These are phyloP conservation scores for Nymphaea colorata DNA, from an alignment of 164 flowering plant species.

Conservation along the genomic window DNA sequence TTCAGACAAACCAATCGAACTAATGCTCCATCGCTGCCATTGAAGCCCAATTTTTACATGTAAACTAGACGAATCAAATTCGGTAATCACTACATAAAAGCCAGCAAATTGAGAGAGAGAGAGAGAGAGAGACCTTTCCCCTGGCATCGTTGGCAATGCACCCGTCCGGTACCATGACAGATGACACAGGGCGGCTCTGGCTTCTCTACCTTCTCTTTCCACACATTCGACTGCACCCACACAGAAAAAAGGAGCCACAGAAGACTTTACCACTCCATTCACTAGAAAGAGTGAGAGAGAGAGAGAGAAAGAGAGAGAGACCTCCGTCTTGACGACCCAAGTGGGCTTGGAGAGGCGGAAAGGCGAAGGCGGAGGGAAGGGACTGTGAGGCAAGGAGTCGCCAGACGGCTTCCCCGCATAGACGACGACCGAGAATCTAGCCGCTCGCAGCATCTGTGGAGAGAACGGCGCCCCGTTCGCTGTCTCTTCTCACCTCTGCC, in stretches of 20 bases:
- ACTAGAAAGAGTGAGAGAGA: background rate
- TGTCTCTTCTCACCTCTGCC: no score
- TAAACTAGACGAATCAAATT: no score
- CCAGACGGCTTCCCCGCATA: background rate
- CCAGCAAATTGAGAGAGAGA: slow-evolving; percentile 2
- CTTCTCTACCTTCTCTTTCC: slow-evolving; percentile 28
- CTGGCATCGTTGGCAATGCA: slow-evolving; percentile 45
- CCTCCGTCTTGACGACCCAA: slow-evolving; percentile 64
- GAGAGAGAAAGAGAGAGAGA: background rate
- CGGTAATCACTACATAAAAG: no score
- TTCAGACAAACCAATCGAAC: no score
- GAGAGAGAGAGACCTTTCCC: slow-evolving; percentile 55
- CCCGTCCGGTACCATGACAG: slow-evolving; percentile 66
- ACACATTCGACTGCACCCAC: slow-evolving; percentile 55
- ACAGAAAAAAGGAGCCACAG: background rate
- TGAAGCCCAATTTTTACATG: no score
- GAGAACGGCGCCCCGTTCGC: no score
- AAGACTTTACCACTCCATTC: background rate
- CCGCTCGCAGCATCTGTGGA: no score
- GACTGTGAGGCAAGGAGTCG: background rate
- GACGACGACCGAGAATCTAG: no score
- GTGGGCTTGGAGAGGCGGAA: slow-evolving; percentile 32
- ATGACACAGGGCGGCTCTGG: slow-evolving; percentile 66
- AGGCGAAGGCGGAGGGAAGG: slow-evolving; percentile 7
- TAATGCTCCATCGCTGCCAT: no score